Evolutionary conservation across 371 early-diverging fungal species (phyloP).

Genomic region (Mortierella sp.): DNA sequence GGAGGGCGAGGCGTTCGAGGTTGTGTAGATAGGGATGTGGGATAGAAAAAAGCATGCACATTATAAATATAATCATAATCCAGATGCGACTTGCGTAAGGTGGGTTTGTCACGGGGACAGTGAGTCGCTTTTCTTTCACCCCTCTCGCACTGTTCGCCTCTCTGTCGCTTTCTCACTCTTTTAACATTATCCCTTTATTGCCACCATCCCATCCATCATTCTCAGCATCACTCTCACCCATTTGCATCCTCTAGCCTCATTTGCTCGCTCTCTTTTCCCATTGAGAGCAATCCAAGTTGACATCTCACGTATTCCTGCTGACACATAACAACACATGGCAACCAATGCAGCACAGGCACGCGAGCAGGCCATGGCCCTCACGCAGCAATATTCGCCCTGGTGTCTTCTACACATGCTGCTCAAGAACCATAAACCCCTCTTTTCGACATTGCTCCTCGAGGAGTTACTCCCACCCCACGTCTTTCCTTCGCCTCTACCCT

Average conservation of each 20-base stretch:
- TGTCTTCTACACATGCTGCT: constrained; percentile 42
- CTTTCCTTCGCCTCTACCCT: not conserved
- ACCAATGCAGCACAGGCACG: constrained; percentile 15
- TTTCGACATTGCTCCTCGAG: constrained; percentile 30
- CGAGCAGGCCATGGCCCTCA: constrained; percentile 20
- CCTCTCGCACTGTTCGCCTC: too few species aligned
- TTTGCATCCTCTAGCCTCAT: too few species aligned
- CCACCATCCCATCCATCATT: not conserved
- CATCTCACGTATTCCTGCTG: too few species aligned
- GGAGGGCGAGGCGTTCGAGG: constrained; percentile 49
- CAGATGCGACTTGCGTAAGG: too few species aligned
- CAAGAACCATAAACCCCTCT: constrained; percentile 22
- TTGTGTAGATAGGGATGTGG: constrained; percentile 23
- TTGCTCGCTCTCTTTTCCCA: too few species aligned
- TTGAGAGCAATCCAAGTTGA: too few species aligned
- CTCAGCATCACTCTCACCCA: too few species aligned
- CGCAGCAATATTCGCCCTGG: constrained; percentile 39
- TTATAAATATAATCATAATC: too few species aligned
- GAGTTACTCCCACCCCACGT: constrained; percentile 29
- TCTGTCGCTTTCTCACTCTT: too few species aligned
- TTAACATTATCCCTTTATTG: not conserved
- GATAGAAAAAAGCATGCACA: not conserved
- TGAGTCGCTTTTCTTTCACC: too few species aligned
- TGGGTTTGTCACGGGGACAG: too few species aligned
- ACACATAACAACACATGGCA: too few species aligned